Evolutionary conservation across 495 filamentous ascomycete species (phyloP).

Genomic region (Penicillium daleae): DNA sequence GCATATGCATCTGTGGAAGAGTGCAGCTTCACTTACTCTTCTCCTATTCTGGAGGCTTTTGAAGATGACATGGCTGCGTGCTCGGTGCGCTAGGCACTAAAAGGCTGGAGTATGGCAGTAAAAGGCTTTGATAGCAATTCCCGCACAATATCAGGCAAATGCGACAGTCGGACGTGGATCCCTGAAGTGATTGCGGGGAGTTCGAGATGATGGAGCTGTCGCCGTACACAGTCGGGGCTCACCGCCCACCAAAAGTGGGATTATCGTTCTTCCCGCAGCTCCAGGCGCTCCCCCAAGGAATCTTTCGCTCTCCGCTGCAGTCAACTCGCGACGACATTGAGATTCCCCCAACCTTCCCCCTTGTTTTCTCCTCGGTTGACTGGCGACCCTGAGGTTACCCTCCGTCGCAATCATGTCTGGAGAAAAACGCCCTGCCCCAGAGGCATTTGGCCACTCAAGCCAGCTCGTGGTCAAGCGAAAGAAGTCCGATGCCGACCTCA

Average conservation of each 20-base stretch:
- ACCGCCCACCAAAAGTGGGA: conserved; percentile 33
- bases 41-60: conserved; percentile 90
- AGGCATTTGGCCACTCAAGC: conserved; percentile 70
- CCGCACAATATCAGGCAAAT: conserved; percentile 11
- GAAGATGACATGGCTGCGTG: conserved; percentile 62
- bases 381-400: neutral
- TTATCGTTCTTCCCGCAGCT: conserved; percentile 39
- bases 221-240: conserved; percentile 24
- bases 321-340: conserved; percentile 1
- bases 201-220: conserved; percentile 28
- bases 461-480: conserved; percentile 90
- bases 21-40: conserved; percentile 74
- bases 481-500: conserved; percentile 69
- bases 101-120: neutral
- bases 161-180: conserved; percentile 18
- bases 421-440: conserved; percentile 86
- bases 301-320: conserved; percentile 27
- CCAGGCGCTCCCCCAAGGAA: conserved; percentile 18
- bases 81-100: neutral
- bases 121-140: neutral
- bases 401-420: conserved; percentile 65
- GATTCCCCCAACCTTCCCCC: conserved; percentile 4
- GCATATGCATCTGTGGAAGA: conserved; percentile 32
- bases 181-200: conserved; percentile 32
- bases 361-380: neutral